phyloP scores from a whole-genome alignment of 208 protist species.

The Leishmania lainsoni region DNA sequence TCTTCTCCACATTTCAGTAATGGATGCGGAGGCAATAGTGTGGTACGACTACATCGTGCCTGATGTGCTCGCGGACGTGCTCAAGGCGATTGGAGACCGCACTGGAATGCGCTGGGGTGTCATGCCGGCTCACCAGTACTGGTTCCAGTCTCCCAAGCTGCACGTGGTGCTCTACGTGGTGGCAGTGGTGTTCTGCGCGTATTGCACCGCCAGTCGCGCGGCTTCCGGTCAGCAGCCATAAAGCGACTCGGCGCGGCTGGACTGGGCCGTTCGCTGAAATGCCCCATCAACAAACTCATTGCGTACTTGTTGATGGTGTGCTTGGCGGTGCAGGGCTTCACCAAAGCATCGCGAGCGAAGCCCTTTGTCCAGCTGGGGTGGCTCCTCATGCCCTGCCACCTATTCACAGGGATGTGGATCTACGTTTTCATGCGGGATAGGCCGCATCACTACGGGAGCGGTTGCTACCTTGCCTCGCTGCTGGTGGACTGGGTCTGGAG shows the following conservation, averaged over 20 bases:
- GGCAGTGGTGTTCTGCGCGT: slow-evolving; percentile 33
- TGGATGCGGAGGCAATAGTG: slow-evolving; percentile 14
- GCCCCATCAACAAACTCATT: slow-evolving; percentile 47
- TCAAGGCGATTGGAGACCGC: slow-evolving; percentile 28
- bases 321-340: slow-evolving; percentile 46
- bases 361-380: slow-evolving; percentile 81
- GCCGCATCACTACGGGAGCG: slow-evolving; percentile 38
- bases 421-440: slow-evolving; percentile 41
- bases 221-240: slow-evolving; percentile 30
- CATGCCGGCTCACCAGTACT: slow-evolving; percentile 41
- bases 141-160: slow-evolving; percentile 68
- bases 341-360: slow-evolving; percentile 48
- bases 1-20: not conserved
- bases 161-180: slow-evolving; percentile 58
- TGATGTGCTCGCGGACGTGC: slow-evolving; percentile 32
- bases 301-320: slow-evolving; percentile 39
- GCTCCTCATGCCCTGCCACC: slow-evolving; percentile 86
- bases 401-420: slow-evolving; percentile 63
- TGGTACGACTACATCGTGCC: slow-evolving; percentile 48
- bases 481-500: slow-evolving; percentile 59
- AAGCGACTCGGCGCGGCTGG: slow-evolving; percentile 11
- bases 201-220: slow-evolving; percentile 37
- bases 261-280: slow-evolving; percentile 32
- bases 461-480: slow-evolving; percentile 69
- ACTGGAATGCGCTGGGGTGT: slow-evolving; percentile 71